Base-by-base conservation (phyloP, 2,329 filamentous ascomycete species). In the Phialophora verrucosa region DNA sequence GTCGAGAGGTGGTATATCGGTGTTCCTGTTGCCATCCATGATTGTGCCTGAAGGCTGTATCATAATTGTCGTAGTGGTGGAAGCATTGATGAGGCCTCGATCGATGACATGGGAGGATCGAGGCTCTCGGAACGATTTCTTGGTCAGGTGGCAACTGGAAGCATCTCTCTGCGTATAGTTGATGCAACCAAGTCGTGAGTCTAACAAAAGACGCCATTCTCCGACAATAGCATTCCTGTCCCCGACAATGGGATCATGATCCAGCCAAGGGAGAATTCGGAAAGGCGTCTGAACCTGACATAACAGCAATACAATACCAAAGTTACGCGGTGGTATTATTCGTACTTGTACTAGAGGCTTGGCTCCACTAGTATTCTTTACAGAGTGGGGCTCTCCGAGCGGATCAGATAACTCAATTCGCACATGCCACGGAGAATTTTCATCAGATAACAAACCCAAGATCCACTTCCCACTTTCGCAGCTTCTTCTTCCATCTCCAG, bases 1-100 rank as follows among this genome's bases (percentile, higher is more conserved):
- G 31, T 70, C 69, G 57, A 42, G 35, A 6, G 35, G 12, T 6
- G 35, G 35, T 42, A 17, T 14, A 38, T 38, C 3, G 35, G 35
- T 38, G 35, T 5, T 17, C 35, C 35, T 14, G 35, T 14, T 38
- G 35, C 35, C 35, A 42, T 42, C 14, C 35, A 42, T 42, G 35
- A 38, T 38, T 38, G 35, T 38, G 35, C 35, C 35, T 17, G 35
- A 17, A 14, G 4, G 14, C 35, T 17, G 14, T 17, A 42, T 42
- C 35, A 38, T 17, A 2, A 38, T 38, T 4, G 4, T 38, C 35
- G 35, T 42, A 38, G 11, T 35, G 32, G 32, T 38, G 35, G 35
- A 38, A 38, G 35, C 35, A 17, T 38, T 38, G 35, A 38, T 17
- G 35, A 17, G 14, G 35, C 35, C 35, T 42, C 35, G 35, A 42